phyloP scores from a whole-genome alignment of 2,329 filamentous ascomycete species.

The Ophiostoma pallidulum region DNA sequence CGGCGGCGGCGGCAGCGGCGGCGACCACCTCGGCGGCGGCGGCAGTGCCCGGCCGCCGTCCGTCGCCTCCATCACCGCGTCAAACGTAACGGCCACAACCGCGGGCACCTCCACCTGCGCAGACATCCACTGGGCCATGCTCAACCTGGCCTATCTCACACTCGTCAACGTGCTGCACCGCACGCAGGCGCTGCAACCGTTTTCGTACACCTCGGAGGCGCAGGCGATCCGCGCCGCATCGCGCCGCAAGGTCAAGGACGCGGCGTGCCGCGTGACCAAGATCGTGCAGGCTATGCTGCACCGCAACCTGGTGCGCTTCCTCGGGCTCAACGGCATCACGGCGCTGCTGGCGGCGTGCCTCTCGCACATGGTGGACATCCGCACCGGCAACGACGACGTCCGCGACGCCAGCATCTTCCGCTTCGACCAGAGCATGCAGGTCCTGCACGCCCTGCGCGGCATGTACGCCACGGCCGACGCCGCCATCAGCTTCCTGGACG shows the following conservation, averaged over 20 bases:
- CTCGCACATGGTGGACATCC: slow-evolving; percentile 9
- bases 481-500: not conserved
- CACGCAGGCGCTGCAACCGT: not conserved
- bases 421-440: slow-evolving; percentile 6
- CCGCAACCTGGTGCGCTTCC: slow-evolving; percentile 4
- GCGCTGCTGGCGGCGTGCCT: slow-evolving; percentile 4
- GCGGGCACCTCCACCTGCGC: not conserved
- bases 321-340: slow-evolving; percentile 5
- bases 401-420: slow-evolving; percentile 8
- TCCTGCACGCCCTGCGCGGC: not conserved
- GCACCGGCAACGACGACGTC: slow-evolving; percentile 2
- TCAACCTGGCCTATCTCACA: not conserved
- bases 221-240: not conserved
- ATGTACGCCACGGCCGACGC: slow-evolving; percentile 5
- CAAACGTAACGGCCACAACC: not conserved
- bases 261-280: slow-evolving; percentile 3
- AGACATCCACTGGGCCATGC: slow-evolving; percentile 6
- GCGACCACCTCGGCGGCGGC: too few relatives aligned
- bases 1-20: too few relatives aligned
- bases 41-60: too few relatives aligned
- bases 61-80: too few relatives aligned
- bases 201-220: not conserved
- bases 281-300: not conserved
- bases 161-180: slow-evolving; percentile 3
- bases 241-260: slow-evolving; percentile 2